Conservation (phyloP, 768 basidiomycete species). For the Aureoboletus auriporus region DNA sequence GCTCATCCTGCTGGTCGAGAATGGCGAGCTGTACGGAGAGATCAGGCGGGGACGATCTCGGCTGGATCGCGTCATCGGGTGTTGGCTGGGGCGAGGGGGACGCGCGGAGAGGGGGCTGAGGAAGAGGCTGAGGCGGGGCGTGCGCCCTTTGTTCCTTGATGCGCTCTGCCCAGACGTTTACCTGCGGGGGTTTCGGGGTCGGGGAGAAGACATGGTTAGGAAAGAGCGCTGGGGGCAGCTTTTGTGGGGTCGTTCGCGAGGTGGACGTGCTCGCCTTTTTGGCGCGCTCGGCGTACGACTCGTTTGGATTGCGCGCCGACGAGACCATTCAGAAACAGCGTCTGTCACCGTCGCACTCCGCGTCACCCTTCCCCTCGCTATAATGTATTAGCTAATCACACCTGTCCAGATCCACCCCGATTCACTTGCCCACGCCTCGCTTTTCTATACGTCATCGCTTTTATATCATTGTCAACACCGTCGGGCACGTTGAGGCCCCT, state of each 20-base stretch:
- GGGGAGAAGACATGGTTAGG: neutral
- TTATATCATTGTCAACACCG: slow-evolving; percentile 1
- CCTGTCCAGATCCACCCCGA: slow-evolving; percentile 12
- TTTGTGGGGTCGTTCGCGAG: neutral
- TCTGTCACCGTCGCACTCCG: slow-evolving; percentile 23
- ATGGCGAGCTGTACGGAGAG: slow-evolving; percentile 18
- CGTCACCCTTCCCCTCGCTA: slow-evolving; percentile 8
- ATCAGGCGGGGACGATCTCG: slow-evolving; percentile 15
- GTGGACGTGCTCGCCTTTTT: slow-evolving; percentile 36
- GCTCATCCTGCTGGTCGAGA: slow-evolving; percentile 24
- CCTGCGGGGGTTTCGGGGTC: slow-evolving; percentile 18
- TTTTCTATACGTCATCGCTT: neutral
- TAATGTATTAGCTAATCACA: slow-evolving; percentile 17
- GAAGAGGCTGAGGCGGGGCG: slow-evolving; percentile 4
- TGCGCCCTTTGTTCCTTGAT: slow-evolving; percentile 38
- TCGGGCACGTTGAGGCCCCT: slow-evolving; percentile 38
- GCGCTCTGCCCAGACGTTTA: slow-evolving; percentile 43
- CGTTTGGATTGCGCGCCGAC: slow-evolving; percentile 34
- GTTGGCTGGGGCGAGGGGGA: slow-evolving; percentile 8
- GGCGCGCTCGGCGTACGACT: slow-evolving; percentile 58
- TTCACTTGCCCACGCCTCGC: slow-evolving; percentile 3
- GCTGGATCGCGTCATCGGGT: slow-evolving; percentile 15
- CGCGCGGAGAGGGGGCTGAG: slow-evolving; percentile 13
- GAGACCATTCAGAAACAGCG: slow-evolving; percentile 29
- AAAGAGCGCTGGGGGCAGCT: too few relatives aligned